Conservation (phyloP, 1,284 basidiomycete species). For the Prillingera fragicola region DNA sequence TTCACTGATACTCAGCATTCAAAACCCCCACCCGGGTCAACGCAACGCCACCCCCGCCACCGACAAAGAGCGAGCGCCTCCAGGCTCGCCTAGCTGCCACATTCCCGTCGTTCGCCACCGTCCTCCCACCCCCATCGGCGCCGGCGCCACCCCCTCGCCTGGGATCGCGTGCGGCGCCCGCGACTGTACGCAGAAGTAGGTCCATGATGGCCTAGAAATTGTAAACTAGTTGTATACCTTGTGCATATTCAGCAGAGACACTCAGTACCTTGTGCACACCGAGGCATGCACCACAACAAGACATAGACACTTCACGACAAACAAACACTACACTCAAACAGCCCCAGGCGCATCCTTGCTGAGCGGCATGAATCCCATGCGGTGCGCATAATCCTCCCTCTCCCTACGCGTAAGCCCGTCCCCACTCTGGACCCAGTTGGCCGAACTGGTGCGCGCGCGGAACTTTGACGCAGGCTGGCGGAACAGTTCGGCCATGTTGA, state of each 20-base stretch:
- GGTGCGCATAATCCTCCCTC: slow-evolving; percentile 73
- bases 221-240: no score
- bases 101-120: slow-evolving; percentile 3
- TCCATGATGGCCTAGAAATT: no score
- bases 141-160: background rate
- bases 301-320: no score
- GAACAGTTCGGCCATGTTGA: slow-evolving; percentile 65
- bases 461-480: slow-evolving; percentile 62
- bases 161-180: background rate
- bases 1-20: slow-evolving; percentile 3
- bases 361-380: slow-evolving; percentile 71
- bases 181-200: no score
- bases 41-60: slow-evolving; percentile 4
- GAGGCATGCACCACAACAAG: no score
- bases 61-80: background rate
- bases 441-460: slow-evolving; percentile 80
- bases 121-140: background rate
- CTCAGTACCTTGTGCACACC: no score
- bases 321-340: no score
- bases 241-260: no score
- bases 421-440: slow-evolving; percentile 79
- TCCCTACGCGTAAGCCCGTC: slow-evolving; percentile 78
- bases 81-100: background rate
- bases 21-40: slow-evolving; percentile 5
- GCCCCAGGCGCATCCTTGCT: no score